Conservation (phyloP, 2,329 filamentous ascomycete genomes). For the Claviceps sp. region DNA sequence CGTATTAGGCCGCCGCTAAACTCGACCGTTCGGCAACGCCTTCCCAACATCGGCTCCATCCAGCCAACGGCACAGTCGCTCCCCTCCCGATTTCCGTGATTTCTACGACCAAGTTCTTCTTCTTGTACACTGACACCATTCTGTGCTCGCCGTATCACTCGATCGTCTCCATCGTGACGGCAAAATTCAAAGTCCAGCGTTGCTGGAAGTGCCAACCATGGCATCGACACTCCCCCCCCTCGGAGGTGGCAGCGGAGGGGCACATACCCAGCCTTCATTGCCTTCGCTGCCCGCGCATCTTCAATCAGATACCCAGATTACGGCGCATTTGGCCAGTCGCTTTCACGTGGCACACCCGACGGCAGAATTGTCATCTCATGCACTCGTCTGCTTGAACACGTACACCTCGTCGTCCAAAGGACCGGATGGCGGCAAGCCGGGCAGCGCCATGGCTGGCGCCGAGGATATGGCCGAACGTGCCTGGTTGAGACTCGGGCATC, state of each 20-base stretch:
- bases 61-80: not conserved
- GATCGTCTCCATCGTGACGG: not conserved
- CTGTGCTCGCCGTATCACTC: not conserved
- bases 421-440: slow-evolving; percentile 79
- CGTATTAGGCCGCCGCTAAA: not conserved
- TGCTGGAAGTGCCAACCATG: slow-evolving; percentile 33
- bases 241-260: slow-evolving; percentile 38
- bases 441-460: slow-evolving; percentile 81
- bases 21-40: not conserved
- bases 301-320: slow-evolving; percentile 66
- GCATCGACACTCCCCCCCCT: slow-evolving; percentile 42
- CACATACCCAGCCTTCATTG: slow-evolving; percentile 73
- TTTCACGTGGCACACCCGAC: slow-evolving; percentile 88
- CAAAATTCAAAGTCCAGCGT: not conserved
- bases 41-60: not conserved
- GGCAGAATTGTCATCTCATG: slow-evolving; percentile 80
- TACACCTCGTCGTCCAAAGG: slow-evolving; percentile 83
- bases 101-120: not conserved
- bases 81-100: not conserved
- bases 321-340: slow-evolving; percentile 70
- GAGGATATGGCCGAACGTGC: slow-evolving; percentile 84
- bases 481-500: slow-evolving; percentile 70
- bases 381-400: slow-evolving; percentile 83
- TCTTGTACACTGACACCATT: not conserved
- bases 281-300: slow-evolving; percentile 76